Evolutionary conservation across 345 rosid species (phyloP).

Genomic region (Toxicodendron radicans): DNA sequence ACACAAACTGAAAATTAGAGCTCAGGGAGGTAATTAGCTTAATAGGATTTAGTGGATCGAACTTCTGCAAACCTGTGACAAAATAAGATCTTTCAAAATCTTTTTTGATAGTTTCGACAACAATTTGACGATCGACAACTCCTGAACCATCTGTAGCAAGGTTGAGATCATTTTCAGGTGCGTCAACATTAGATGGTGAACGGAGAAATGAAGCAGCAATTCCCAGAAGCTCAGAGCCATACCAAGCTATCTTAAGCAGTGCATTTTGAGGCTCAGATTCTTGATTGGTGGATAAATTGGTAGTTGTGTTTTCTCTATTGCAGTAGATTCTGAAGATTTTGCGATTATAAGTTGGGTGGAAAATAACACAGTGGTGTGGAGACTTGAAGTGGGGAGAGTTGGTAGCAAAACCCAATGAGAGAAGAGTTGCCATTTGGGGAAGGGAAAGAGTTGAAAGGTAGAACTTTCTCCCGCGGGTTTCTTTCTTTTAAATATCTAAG

Average conservation of each 20-base stretch:
- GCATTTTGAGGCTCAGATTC: constrained; percentile 62
- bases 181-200: constrained; percentile 32
- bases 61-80: constrained; percentile 59
- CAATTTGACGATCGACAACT: constrained; percentile 51
- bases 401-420: constrained; percentile 29
- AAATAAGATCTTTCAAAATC: constrained; percentile 82
- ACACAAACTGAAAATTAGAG: not conserved
- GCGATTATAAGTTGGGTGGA: constrained; percentile 15
- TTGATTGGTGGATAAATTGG: constrained; percentile 31
- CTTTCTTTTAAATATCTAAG: constrained; percentile 25
- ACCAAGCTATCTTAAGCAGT: constrained; percentile 85
- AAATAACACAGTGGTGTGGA: constrained; percentile 12
- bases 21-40: not conserved
- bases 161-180: constrained; percentile 22
- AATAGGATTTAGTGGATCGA: not conserved
- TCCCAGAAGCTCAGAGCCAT: constrained; percentile 90
- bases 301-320: constrained; percentile 31
- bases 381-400: constrained; percentile 28
- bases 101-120: constrained; percentile 63
- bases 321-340: constrained; percentile 35
- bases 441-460: not conserved
- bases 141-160: constrained; percentile 51
- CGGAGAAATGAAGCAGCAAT: constrained; percentile 81
- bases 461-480: constrained; percentile 17
- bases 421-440: constrained; percentile 43